Percentiles rank a stretch among this genome's conserved stretches.
Evolutionary conservation across 2,329 filamentous ascomycete genomes (phyloP).

Genomic region (Phoma herbarum): DNA sequence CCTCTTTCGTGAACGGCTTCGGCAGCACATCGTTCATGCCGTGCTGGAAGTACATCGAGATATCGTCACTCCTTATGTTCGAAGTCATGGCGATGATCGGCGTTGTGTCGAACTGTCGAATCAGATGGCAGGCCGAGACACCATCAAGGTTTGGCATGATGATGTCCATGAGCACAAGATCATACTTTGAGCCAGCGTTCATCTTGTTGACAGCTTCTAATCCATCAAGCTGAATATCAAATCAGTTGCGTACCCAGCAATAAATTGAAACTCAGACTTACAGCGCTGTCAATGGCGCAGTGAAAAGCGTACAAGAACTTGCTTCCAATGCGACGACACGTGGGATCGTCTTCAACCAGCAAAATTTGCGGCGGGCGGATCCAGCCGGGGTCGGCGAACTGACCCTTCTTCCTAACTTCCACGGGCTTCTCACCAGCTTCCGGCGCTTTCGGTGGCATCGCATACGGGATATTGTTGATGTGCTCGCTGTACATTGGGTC

Average conservation of each 20-base stretch:
- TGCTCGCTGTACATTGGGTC: conserved; percentile 95
- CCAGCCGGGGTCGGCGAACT: conserved; percentile 70
- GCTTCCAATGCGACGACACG: conserved; percentile 71
- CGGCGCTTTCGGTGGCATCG: conserved; percentile 71
- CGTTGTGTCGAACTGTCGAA: conserved; percentile 83
- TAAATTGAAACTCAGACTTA: conserved; percentile 51
- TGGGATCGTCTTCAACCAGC: conserved; percentile 83
- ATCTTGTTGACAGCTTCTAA: conserved; percentile 91
- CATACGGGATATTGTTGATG: conserved; percentile 92
- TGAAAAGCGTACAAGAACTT: conserved; percentile 73
- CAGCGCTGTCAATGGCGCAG: conserved; percentile 69
- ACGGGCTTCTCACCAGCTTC: conserved; percentile 60
- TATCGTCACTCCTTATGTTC: conserved; percentile 95
- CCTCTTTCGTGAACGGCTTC: conserved; percentile 92
- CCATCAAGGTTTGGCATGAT: conserved; percentile 98
- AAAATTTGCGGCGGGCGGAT: conserved; percentile 78
- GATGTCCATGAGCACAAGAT: conserved; percentile 68
- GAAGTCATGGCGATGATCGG: conserved; percentile 99
- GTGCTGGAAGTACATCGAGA: conserved; percentile 96
- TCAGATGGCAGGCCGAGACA: conserved; percentile 91
- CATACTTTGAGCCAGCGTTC: conserved; percentile 69
- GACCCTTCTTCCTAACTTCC: conserved; percentile 68
- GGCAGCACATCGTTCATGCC: conserved; percentile 96
- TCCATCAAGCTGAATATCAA: conserved; percentile 72
- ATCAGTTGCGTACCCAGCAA: background rate